Evolutionary conservation across 495 filamentous ascomycete species (phyloP).

Genomic region (Paragyromitra xinjiangensis): DNA sequence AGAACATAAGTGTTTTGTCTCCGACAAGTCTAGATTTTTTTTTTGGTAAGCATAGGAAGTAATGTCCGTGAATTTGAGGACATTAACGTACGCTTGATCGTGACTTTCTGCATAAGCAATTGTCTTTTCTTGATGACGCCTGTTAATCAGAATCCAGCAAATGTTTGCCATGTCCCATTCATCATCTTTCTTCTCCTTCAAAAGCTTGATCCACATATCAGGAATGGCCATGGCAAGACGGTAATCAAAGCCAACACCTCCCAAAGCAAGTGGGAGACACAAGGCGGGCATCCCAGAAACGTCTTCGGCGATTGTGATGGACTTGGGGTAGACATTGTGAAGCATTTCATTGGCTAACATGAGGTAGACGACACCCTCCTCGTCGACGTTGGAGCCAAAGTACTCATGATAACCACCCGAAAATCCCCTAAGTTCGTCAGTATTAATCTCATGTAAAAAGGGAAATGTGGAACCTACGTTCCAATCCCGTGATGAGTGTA

Average conservation of each 20-base stretch:
- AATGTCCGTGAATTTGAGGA: conserved; percentile 13
- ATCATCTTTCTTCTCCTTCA: conserved; percentile 90
- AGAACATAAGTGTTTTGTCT: conserved; percentile 95
- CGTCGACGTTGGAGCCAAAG: conserved; percentile 90
- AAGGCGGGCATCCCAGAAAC: conserved; percentile 98
- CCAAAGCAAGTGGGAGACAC: conserved; percentile 82
- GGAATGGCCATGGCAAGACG: conserved; percentile 97
- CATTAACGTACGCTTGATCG: conserved; percentile 87
- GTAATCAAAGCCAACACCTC: conserved; percentile 96
- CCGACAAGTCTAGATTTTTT: conserved; percentile 77
- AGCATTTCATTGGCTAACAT: conserved; percentile 98
- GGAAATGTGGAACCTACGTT: conserved; percentile 72
- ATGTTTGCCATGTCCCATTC: conserved; percentile 93
- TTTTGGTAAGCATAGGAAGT: conserved; percentile 3
- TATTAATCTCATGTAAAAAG: conserved; percentile 21
- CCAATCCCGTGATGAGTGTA: conserved; percentile 97
- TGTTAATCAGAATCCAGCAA: conserved; percentile 85
- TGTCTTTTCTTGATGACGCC: conserved; percentile 95
- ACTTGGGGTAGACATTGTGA: conserved; percentile 82
- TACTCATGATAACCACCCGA: conserved; percentile 99
- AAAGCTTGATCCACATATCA: conserved; percentile 98
- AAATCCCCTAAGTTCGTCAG: conserved; percentile 73
- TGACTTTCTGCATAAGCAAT: conserved; percentile 98
- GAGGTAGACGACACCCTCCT: conserved; percentile 93
- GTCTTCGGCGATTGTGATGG: conserved; percentile 93